These are phyloP conservation scores for Saturnispora silvae DNA, from an alignment of 805 yeast genomes.

Conservation along the genomic window DNA sequence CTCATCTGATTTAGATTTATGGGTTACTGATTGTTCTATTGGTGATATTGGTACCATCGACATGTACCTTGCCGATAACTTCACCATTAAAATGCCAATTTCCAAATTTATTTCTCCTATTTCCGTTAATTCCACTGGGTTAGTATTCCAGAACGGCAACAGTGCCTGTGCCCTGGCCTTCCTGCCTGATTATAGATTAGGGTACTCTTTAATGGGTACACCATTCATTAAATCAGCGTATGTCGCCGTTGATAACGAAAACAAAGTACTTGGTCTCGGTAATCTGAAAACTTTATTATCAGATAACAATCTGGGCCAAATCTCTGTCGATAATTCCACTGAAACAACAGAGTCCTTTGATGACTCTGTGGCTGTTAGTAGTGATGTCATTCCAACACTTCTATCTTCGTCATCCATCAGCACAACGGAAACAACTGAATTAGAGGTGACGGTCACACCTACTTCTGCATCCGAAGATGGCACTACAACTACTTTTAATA, in stretches of 20 bases:
- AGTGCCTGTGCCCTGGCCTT: slow-evolving; percentile 47
- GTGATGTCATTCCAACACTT: neutral
- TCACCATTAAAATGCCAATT: slow-evolving; percentile 40
- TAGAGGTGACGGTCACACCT: neutral
- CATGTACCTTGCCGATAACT: slow-evolving; percentile 39
- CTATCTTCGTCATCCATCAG: neutral
- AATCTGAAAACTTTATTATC: slow-evolving; percentile 31
- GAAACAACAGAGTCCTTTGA: neutral
- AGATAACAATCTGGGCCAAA: neutral
- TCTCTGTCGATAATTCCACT: neutral
- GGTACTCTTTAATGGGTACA: slow-evolving; percentile 48
- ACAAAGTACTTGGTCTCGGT: slow-evolving; percentile 38
- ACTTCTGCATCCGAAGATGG: neutral
- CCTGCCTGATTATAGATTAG: slow-evolving; percentile 36
- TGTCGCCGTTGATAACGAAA: slow-evolving; percentile 56
- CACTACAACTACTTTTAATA: neutral
- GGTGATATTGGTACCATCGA: slow-evolving; percentile 39
- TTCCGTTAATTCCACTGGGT: slow-evolving; percentile 23
- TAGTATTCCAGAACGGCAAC: slow-evolving; percentile 43
- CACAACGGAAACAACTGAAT: neutral
- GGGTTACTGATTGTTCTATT: slow-evolving; percentile 57
- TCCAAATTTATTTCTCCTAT: slow-evolving; percentile 35
- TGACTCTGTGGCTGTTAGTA: neutral
- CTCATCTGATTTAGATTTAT: slow-evolving; percentile 32
- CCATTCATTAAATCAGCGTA: slow-evolving; percentile 44